phyloP scores from a whole-genome alignment of 2,329 filamentous ascomycete species.

The Ceratocystis cubensis region DNA sequence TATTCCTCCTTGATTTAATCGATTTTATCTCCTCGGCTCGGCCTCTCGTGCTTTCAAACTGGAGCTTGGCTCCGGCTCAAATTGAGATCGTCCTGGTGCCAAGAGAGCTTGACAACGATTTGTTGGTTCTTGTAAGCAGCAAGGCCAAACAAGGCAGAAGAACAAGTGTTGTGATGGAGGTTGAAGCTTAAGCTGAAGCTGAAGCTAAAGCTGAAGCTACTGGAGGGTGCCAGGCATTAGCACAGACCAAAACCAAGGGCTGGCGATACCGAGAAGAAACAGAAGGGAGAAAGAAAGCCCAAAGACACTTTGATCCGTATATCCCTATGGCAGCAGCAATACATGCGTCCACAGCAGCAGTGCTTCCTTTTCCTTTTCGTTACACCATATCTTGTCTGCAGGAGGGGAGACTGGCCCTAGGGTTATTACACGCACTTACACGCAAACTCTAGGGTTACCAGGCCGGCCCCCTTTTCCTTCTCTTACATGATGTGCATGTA shows the following conservation, averaged over 20 bases:
- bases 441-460: too few species aligned
- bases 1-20: background rate
- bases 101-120: background rate
- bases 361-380: too few species aligned
- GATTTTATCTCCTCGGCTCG: background rate
- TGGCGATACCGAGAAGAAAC: background rate
- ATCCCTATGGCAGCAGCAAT: too few species aligned
- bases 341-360: too few species aligned
- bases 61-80: background rate
- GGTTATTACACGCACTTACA: too few species aligned
- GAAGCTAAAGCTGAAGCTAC: background rate
- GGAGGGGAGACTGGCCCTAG: too few species aligned
- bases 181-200: background rate
- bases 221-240: background rate
- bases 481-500: background rate
- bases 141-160: background rate
- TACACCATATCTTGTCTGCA: too few species aligned
- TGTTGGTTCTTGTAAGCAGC: background rate
- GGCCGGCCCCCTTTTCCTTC: background rate
- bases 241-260: background rate
- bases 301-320: too few species aligned
- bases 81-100: conserved; percentile 2
- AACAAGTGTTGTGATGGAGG: too few species aligned
- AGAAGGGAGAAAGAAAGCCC: background rate
- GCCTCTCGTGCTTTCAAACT: background rate